Conservation (phyloP, 2,329 filamentous ascomycete species). For the Fusarium albosuccineum region DNA sequence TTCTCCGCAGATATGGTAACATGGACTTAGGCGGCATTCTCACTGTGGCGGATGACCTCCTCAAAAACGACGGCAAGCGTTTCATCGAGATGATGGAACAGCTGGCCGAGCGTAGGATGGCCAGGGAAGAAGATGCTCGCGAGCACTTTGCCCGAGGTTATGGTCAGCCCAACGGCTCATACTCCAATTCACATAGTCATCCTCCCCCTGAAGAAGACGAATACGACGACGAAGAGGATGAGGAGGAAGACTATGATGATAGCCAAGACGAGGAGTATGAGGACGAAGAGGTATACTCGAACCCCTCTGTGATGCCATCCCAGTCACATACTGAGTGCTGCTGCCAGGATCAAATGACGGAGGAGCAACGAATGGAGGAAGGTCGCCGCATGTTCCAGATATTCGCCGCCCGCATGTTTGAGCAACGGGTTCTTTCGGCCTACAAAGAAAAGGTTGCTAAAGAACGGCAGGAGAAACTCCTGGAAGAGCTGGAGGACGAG, state of each 20-base stretch:
- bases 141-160: slow-evolving; percentile 72
- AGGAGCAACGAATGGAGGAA: slow-evolving; percentile 99
- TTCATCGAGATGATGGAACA: slow-evolving; percentile 99
- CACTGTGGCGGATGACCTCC: slow-evolving; percentile 96
- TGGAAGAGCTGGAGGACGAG: slow-evolving; percentile 93
- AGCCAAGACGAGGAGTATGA: slow-evolving; percentile 76
- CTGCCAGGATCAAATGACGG: slow-evolving; percentile 91
- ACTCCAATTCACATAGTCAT: slow-evolving; percentile 74
- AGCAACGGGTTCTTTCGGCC: slow-evolving; percentile 95
- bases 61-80: slow-evolving; percentile 99
- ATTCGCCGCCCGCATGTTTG: slow-evolving; percentile 98
- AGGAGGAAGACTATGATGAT: slow-evolving; percentile 72
- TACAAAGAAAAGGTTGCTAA: slow-evolving; percentile 97
- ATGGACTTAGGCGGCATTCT: slow-evolving; percentile 87
- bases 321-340: slow-evolving; percentile 59
- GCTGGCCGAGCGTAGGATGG: slow-evolving; percentile 96
- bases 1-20: slow-evolving; percentile 61
- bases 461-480: slow-evolving; percentile 89
- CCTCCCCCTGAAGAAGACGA: slow-evolving; percentile 83
- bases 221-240: slow-evolving; percentile 76
- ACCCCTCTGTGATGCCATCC: slow-evolving; percentile 55
- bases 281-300: slow-evolving; percentile 80
- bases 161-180: slow-evolving; percentile 71
- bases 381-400: slow-evolving; percentile 99
- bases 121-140: slow-evolving; percentile 88